Percentiles rank a stretch among this genome's conserved stretches.
These are phyloP conservation scores for Sextonia rubra DNA, from an alignment of 164 flowering plant genomes.

Conservation along the genomic window DNA sequence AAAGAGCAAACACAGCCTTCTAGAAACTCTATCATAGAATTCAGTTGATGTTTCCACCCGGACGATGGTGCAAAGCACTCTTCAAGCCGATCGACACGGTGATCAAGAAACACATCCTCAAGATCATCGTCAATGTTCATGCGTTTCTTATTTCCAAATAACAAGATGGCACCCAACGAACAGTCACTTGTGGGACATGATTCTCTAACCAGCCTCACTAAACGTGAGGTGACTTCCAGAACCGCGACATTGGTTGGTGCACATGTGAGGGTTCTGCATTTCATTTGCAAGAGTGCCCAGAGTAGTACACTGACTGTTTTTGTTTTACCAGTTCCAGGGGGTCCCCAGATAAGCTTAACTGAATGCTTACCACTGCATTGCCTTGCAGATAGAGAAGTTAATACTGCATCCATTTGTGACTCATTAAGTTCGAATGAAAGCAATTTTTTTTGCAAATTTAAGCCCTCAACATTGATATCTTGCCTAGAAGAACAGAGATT, in stretches of 20 bases:
- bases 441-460: not conserved
- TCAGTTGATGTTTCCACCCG: constrained; percentile 44
- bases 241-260: constrained; percentile 77
- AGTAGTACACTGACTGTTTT: constrained; percentile 50
- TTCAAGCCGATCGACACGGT: constrained; percentile 33
- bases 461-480: not conserved
- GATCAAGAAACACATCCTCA: constrained; percentile 50
- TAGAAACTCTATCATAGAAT: constrained; percentile 42
- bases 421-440: constrained; percentile 31
- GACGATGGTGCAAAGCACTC: constrained; percentile 41
- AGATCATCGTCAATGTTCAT: constrained; percentile 37
- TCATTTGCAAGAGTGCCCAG: constrained; percentile 28
- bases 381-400: constrained; percentile 21
- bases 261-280: constrained; percentile 45
- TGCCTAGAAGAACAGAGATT: not conserved
- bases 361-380: constrained; percentile 32
- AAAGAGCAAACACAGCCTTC: constrained; percentile 39
- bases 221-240: constrained; percentile 52
- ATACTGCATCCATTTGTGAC: constrained; percentile 54
- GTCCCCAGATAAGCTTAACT: constrained; percentile 72
- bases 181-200: constrained; percentile 6
- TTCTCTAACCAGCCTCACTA: constrained; percentile 33
- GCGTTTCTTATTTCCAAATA: constrained; percentile 57
- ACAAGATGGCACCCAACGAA: constrained; percentile 50
- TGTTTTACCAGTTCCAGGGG: constrained; percentile 86